Conservation (phyloP, 805 yeast genomes). For the Debaryomyces maramus region DNA sequence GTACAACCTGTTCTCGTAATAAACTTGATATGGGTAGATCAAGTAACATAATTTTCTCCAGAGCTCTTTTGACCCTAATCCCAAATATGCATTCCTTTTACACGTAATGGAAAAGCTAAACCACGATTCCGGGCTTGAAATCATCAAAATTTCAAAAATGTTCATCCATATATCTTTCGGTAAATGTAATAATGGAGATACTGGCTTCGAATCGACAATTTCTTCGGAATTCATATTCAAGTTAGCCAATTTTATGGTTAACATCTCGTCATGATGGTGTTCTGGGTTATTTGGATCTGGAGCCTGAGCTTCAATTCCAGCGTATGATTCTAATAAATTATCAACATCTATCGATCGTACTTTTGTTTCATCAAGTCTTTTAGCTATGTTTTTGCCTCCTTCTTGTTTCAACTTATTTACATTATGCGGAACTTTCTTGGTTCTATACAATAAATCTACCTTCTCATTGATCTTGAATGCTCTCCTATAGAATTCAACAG, state of each 20-base stretch:
- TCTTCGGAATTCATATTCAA: constrained; percentile 20
- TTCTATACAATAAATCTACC: constrained; percentile 70
- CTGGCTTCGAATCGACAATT: constrained; percentile 16
- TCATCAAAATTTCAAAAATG: constrained; percentile 49
- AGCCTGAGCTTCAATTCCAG: constrained; percentile 27
- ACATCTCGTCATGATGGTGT: constrained; percentile 11
- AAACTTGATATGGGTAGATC: constrained; percentile 55
- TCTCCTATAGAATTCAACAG: constrained; percentile 66
- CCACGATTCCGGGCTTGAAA: constrained; percentile 62
- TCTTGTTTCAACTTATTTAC: constrained; percentile 24
- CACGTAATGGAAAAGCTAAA: constrained; percentile 61
- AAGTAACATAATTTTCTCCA: constrained; percentile 53
- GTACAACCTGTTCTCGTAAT: constrained; percentile 44
- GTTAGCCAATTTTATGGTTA: constrained; percentile 28
- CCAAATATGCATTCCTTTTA: constrained; percentile 53
- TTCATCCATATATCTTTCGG: constrained; percentile 60
- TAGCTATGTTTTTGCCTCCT: constrained; percentile 29
- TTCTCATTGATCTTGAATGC: constrained; percentile 61
- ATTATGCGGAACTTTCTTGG: constrained; percentile 48
- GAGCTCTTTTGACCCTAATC: constrained; percentile 50
- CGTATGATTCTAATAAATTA: constrained; percentile 37
- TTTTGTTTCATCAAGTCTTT: constrained; percentile 33
- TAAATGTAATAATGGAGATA: constrained; percentile 38
- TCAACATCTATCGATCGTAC: constrained; percentile 45
- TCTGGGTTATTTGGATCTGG: constrained; percentile 19